Conservation (phyloP, 805 yeast species). For the Kuraishia borneana region DNA sequence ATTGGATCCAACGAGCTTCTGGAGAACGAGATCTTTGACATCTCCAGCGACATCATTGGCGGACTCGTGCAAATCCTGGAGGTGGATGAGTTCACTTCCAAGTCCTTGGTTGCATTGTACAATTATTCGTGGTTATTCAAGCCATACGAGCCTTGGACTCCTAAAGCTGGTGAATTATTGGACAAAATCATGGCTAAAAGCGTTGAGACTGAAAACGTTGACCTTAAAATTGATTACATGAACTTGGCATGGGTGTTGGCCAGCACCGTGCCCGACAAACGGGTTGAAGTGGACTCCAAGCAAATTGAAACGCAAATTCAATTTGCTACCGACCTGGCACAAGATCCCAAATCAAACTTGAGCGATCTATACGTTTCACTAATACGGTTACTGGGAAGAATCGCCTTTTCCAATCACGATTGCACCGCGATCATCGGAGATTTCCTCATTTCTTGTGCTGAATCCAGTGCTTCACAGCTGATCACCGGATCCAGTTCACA, state of each 20-base stretch:
- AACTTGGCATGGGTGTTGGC: constrained; percentile 26
- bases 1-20: constrained; percentile 6
- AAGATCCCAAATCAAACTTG: too few relatives aligned
- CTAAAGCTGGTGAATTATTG: constrained; percentile 27
- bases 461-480: neutral
- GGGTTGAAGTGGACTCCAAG: neutral
- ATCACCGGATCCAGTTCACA: neutral
- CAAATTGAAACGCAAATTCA: constrained; percentile 18
- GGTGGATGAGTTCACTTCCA: constrained; percentile 37
- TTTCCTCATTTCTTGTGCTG: constrained; percentile 12
- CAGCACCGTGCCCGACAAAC: constrained; percentile 12
- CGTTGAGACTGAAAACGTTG: constrained; percentile 17
- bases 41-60: constrained; percentile 7
- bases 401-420: constrained; percentile 2
- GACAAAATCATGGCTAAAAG: constrained; percentile 14
- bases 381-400: constrained; percentile 13
- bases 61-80: constrained; percentile 28
- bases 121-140: constrained; percentile 54
- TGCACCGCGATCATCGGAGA: constrained; percentile 10
- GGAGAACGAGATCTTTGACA: constrained; percentile 13
- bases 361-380: constrained; percentile 10
- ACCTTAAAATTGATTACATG: constrained; percentile 20
- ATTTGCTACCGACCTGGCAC: constrained; percentile 3
- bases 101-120: constrained; percentile 57
- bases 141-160: constrained; percentile 15